Evolutionary conservation across 2,329 filamentous ascomycete species (phyloP), one percentile per base, ranked within the genome.

Genomic region (Fusarium stilboides): DNA sequence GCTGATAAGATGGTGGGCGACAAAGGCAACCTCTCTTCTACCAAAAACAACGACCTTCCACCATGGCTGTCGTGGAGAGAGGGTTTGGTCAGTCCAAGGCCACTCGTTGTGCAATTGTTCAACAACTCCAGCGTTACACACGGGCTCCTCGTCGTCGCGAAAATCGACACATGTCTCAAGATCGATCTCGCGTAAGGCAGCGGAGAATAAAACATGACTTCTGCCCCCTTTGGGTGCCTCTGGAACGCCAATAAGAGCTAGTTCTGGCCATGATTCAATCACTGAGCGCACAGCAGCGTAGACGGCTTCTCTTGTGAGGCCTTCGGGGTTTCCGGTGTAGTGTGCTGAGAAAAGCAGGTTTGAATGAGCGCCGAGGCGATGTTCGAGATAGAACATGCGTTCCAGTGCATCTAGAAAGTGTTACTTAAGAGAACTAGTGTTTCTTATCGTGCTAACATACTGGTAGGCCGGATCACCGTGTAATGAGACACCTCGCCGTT

Each of bases 311-410:
- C 9, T 28, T 28, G 26, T 28, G 26, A 28, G 26, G 8, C 26
- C 26, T 28, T 28, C 26, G 26, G 26, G 9, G 9, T 28, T 9
- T 28, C 26, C 26, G 4, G 1, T 33, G 28, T 72, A 72, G 20
- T 55, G 69, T 3, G 69, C 69, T 2, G 69, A 71, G n/a, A 69
- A 26, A 5, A 72, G n/a, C 20, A 71, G 39, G 15, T 72, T 72
- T 3, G 68, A 55, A 36, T 66, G 66, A 2, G 50, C 64, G 12
- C 69, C 69, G 14, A 72, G 33, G 5, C 62, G 57, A 51, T 69
- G 59, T n/a, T 71, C 50, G 3, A 71, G 20, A 20, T 71, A 71
- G 43, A 66, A 71, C 36, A 64, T 69, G 34, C 59, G 68, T 9
- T 72, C 65, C 10, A 72, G 39, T 28, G 26, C 26, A 28, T 28